A percentile compares a stretch with the other conserved stretches of the same genome.
These are phyloP conservation scores for Gloeopeniophorella convolvens DNA, from an alignment of 768 basidiomycete species.

Conservation along the genomic window DNA sequence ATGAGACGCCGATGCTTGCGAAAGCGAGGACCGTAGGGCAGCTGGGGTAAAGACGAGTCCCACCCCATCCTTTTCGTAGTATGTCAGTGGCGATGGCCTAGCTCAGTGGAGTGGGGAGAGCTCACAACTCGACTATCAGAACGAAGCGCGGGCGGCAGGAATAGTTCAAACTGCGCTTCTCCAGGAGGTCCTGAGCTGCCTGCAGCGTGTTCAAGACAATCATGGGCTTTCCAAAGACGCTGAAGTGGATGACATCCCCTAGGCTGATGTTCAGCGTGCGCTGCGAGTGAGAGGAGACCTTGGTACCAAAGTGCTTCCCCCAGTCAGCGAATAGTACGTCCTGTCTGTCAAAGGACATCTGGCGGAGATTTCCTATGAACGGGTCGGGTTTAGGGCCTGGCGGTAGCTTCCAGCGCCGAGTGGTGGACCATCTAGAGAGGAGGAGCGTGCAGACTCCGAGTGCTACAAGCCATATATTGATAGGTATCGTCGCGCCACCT, in stretches of 20 bases:
- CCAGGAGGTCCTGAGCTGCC: slow-evolving; percentile 31
- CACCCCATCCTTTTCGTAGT: slow-evolving; percentile 19
- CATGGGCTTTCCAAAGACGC: slow-evolving; percentile 26
- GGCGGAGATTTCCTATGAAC: slow-evolving; percentile 28
- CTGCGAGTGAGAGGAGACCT: background rate
- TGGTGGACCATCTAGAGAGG: slow-evolving; percentile 18
- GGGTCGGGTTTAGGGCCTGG: slow-evolving; percentile 29
- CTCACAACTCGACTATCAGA: slow-evolving; percentile 26
- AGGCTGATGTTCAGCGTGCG: background rate
- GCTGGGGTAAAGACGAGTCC: slow-evolving; percentile 16
- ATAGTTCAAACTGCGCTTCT: slow-evolving; percentile 29
- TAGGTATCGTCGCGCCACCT: background rate
- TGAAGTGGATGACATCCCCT: slow-evolving; percentile 31
- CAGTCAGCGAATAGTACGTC: slow-evolving; percentile 25
- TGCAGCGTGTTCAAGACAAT: slow-evolving; percentile 30
- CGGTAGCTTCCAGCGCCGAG: slow-evolving; percentile 20
- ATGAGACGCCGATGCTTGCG: slow-evolving; percentile 27
- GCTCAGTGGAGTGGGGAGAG: background rate
- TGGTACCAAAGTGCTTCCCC: slow-evolving; percentile 27
- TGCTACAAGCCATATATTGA: background rate
- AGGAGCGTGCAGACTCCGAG: slow-evolving; percentile 14
- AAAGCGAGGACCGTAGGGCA: slow-evolving; percentile 26
- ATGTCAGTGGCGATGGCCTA: background rate
- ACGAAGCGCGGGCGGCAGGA: slow-evolving; percentile 30
- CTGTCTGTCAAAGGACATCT: slow-evolving; percentile 24